These are phyloP conservation scores for Chlorella sorokiniana DNA, from an alignment of 139 green algal genomes.

Conservation along the genomic window DNA sequence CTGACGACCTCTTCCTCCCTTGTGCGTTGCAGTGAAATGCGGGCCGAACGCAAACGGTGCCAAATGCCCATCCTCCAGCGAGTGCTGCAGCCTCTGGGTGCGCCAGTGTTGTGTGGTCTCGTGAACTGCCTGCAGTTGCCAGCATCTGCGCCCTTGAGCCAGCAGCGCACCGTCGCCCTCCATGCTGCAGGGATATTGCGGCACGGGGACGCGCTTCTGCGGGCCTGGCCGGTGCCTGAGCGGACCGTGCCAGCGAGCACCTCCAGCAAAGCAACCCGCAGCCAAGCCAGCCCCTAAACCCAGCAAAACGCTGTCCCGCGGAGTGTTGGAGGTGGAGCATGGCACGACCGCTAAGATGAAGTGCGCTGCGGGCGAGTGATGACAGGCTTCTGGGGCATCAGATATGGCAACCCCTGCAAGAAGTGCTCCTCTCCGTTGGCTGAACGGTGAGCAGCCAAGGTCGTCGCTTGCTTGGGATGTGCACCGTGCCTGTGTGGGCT, in stretches of 20 bases:
- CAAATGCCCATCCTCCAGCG: background rate
- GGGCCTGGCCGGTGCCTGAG: background rate
- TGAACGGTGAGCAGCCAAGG: background rate
- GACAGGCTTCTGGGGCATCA: background rate
- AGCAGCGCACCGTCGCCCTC: background rate
- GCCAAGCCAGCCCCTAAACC: background rate
- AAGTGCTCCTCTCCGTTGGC: background rate
- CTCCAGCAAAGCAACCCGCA: too few species aligned
- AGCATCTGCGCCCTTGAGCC: background rate
- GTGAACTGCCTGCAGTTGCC: background rate
- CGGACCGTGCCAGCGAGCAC: background rate
- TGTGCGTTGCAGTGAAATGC: background rate
- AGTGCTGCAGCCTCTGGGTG: conserved; percentile 12
- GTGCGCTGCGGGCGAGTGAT: background rate
- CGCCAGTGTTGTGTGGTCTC: background rate
- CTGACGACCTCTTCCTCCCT: background rate
- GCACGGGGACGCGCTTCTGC: conserved; percentile 8
- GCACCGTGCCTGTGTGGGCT: background rate
- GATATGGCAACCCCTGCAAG: background rate
- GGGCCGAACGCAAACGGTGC: background rate
- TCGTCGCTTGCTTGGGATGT: background rate
- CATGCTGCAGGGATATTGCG: background rate
- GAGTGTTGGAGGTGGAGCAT: background rate
- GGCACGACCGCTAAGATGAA: background rate
- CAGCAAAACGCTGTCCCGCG: too few species aligned